Evolutionary conservation across 441 rosid species (phyloP).

Genomic region (Gossypium schwendimanii): DNA sequence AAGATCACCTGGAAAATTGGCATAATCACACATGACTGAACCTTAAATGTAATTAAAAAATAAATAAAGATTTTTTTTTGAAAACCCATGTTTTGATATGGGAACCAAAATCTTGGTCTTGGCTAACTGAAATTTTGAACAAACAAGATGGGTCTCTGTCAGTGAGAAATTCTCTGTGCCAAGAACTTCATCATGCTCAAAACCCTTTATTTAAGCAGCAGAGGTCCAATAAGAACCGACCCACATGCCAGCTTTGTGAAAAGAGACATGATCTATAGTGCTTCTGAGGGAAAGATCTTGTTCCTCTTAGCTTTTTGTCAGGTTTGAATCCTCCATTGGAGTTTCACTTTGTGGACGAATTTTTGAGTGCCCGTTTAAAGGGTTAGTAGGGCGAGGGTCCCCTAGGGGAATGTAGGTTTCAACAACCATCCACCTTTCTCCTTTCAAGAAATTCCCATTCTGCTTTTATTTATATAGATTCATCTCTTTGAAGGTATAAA

Average conservation of each 20-base stretch:
- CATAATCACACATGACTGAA: constrained; percentile 19
- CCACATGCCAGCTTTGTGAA: constrained; percentile 42
- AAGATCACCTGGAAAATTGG: constrained; percentile 16
- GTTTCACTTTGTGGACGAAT: constrained; percentile 20
- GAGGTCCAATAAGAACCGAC: constrained; percentile 32
- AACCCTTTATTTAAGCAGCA: constrained; percentile 17
- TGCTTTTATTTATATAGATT: not conserved
- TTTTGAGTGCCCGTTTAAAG: not conserved
- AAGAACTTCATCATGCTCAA: constrained; percentile 14
- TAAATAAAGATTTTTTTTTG: no score
- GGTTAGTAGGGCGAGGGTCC: not conserved
- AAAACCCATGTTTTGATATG: not conserved
- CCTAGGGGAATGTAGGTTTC: constrained; percentile 17
- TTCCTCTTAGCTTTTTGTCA: constrained; percentile 42
- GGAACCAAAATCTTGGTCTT: constrained; percentile 26
- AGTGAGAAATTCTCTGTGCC: constrained; percentile 23
- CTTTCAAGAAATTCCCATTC: constrained; percentile 23
- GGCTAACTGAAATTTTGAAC: constrained; percentile 21
- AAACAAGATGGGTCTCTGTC: constrained; percentile 22
- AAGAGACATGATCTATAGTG: constrained; percentile 29
- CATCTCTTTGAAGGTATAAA: not conserved
- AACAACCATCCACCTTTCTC: constrained; percentile 29
- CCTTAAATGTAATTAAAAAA: constrained; percentile 6
- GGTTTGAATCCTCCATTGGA: constrained; percentile 33
- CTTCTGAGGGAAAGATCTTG: constrained; percentile 32